These are phyloP conservation scores for Trametes maxima DNA, from an alignment of 768 basidiomycete genomes.

Conservation along the genomic window DNA sequence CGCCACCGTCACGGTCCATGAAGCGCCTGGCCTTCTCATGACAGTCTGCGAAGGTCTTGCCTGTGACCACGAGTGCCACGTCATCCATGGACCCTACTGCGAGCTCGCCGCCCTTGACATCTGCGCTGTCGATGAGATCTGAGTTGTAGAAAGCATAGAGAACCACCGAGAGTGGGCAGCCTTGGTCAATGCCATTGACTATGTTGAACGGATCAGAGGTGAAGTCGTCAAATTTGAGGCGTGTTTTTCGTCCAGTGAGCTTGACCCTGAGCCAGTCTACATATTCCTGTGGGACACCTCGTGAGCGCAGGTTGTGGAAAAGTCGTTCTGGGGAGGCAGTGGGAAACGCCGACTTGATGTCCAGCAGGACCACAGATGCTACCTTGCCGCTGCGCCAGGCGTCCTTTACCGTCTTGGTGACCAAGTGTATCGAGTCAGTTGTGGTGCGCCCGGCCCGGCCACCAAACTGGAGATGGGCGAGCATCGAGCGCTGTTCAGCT, in stretches of 20 bases:
- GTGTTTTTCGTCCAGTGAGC: slow-evolving; percentile 20
- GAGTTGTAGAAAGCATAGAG: slow-evolving; percentile 38
- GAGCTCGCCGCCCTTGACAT: slow-evolving; percentile 14
- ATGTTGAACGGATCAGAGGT: slow-evolving; percentile 23
- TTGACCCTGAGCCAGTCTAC: slow-evolving; percentile 23
- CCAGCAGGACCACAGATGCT: slow-evolving; percentile 33
- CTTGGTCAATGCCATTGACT: slow-evolving; percentile 32
- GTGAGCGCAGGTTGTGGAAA: slow-evolving; percentile 17
- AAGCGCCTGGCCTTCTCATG: slow-evolving; percentile 8
- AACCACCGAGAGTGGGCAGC: slow-evolving; percentile 33
- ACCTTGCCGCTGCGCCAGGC: slow-evolving; percentile 29
- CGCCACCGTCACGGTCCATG: slow-evolving; percentile 27
- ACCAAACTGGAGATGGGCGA: slow-evolving; percentile 29
- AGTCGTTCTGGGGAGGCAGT: slow-evolving; percentile 9
- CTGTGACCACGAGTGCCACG: slow-evolving; percentile 8
- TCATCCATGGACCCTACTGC: slow-evolving; percentile 26
- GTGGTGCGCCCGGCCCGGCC: slow-evolving; percentile 28
- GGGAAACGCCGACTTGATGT: slow-evolving; percentile 39
- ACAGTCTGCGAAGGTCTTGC: slow-evolving; percentile 4
- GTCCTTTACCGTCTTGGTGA: slow-evolving; percentile 24
- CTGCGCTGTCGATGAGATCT: slow-evolving; percentile 19
- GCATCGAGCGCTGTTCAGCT: slow-evolving; percentile 11
- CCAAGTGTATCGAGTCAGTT: slow-evolving; percentile 28
- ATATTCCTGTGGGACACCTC: slow-evolving; percentile 20
- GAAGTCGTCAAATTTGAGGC: slow-evolving; percentile 32